Conservation (phyloP, 495 filamentous ascomycete species). For the Entonaema liquescens region DNA sequence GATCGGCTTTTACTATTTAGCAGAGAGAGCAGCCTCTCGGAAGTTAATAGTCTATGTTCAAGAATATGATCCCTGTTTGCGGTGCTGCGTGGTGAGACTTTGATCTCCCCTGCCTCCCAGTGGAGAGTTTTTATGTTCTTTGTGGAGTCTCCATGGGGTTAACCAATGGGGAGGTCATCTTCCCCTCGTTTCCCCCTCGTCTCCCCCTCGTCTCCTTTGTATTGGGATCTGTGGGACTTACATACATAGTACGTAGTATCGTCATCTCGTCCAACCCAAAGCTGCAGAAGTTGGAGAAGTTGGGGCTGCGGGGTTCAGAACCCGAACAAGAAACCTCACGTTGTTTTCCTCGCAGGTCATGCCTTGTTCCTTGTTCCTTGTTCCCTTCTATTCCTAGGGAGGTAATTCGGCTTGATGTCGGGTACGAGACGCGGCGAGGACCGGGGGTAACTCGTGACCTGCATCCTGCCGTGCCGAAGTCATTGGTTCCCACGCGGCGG, state of each 20-base stretch:
- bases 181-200: constrained; percentile 6
- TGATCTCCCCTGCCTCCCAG: neutral
- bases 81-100: constrained; percentile 4
- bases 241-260: too few species aligned
- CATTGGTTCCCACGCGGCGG: constrained; percentile 13
- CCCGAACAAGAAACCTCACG: constrained; percentile 8
- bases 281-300: constrained; percentile 28
- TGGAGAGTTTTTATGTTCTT: neutral
- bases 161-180: constrained; percentile 12
- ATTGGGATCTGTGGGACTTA: constrained; percentile 1
- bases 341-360: neutral
- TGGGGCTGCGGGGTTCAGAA: constrained; percentile 29
- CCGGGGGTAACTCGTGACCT: constrained; percentile 16
- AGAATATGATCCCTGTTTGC: constrained; percentile 17
- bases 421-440: constrained; percentile 32
- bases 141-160: constrained; percentile 34
- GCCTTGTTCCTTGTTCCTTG: neutral
- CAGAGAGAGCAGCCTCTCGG: too few species aligned
- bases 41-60: neutral
- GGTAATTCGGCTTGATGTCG: constrained; percentile 32
- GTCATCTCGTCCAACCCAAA: constrained; percentile 26
- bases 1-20: too few species aligned
- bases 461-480: neutral
- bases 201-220: constrained; percentile 4
- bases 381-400: neutral